These are phyloP conservation scores for Claviceps purpurea DNA, from an alignment of 2,329 filamentous ascomycete genomes.

Conservation along the genomic window DNA sequence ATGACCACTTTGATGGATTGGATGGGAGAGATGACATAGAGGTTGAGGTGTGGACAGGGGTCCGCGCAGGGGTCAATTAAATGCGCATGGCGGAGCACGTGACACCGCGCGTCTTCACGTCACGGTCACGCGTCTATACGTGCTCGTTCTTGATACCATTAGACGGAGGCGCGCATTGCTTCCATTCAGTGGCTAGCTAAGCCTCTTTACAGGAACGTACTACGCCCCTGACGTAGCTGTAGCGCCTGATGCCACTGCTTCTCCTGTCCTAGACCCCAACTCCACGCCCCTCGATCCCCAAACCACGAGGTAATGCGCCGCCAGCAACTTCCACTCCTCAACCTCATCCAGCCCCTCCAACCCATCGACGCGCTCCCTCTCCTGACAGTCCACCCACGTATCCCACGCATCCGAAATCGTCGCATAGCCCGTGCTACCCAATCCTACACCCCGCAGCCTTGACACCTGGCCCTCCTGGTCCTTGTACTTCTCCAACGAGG, in stretches of 20 bases:
- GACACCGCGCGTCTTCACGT: background rate
- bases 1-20: background rate
- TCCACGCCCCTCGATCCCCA: constrained; percentile 61
- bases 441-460: constrained; percentile 54
- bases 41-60: background rate
- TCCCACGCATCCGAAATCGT: constrained; percentile 55
- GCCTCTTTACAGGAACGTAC: no score
- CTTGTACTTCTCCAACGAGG: constrained; percentile 63
- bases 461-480: constrained; percentile 53
- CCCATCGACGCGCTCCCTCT: constrained; percentile 66
- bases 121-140: background rate
- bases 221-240: no score
- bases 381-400: constrained; percentile 52
- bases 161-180: no score
- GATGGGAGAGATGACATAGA: background rate
- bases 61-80: no score
- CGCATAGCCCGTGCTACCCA: constrained; percentile 31
- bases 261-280: background rate
- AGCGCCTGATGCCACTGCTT: no score
- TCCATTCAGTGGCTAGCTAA: no score
- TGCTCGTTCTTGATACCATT: no score
- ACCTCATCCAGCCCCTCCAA: constrained; percentile 88
- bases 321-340: constrained; percentile 83
- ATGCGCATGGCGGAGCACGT: background rate
- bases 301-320: constrained; percentile 75